Evolutionary conservation across 2,329 filamentous ascomycete genomes (phyloP).

Genomic region (Monilinia aucupariae): DNA sequence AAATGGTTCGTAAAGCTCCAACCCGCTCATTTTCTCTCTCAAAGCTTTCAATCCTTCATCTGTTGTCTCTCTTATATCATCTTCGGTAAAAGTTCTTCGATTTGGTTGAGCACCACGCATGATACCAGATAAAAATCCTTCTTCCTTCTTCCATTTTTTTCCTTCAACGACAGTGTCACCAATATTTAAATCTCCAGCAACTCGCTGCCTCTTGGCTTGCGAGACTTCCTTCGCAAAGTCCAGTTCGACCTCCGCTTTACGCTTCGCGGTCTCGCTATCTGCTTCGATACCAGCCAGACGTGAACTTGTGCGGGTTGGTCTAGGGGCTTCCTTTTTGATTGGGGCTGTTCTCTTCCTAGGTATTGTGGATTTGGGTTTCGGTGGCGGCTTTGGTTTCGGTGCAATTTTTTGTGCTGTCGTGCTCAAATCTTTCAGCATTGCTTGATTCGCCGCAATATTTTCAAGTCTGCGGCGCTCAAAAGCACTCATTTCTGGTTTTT

Average conservation of each 20-base stretch:
- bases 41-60: conserved; percentile 70
- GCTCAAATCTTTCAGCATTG: conserved; percentile 71
- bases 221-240: conserved; percentile 52
- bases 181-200: conserved; percentile 65
- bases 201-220: conserved; percentile 55
- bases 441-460: conserved; percentile 83
- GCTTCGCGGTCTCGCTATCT: conserved; percentile 56
- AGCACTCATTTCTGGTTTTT: conserved; percentile 60
- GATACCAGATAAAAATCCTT: conserved; percentile 61
- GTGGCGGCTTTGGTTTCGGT: conserved; percentile 52
- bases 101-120: conserved; percentile 70
- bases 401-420: conserved; percentile 64
- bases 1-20: conserved; percentile 80
- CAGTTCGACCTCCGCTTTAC: conserved; percentile 62
- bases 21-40: conserved; percentile 67
- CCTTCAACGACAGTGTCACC: conserved; percentile 76
- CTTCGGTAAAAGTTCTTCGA: conserved; percentile 77
- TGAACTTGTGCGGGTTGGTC: conserved; percentile 53
- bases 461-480: conserved; percentile 81
- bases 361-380: conserved; percentile 45
- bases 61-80: conserved; percentile 73
- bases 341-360: conserved; percentile 41
- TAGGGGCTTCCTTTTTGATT: conserved; percentile 43
- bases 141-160: conserved; percentile 64
- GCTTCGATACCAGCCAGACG: conserved; percentile 51